Evolutionary conservation across 495 filamentous ascomycete species (phyloP).

Genomic region (Penicillium dipodomyicola): DNA sequence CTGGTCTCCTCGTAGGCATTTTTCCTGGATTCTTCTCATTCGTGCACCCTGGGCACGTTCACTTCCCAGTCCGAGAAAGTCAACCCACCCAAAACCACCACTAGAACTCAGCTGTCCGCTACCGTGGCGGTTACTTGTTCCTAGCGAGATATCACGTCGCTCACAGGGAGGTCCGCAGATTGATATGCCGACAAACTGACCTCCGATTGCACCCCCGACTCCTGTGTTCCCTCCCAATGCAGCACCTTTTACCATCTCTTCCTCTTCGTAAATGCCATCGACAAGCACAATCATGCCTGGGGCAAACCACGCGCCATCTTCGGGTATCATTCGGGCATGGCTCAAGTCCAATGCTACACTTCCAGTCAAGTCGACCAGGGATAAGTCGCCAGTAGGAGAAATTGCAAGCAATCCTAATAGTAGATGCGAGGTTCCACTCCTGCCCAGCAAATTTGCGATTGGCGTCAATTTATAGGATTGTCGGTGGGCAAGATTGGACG

Average conservation of each 20-base stretch:
- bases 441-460: conserved; percentile 88
- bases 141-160: conserved; percentile 72
- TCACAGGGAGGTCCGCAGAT: conserved; percentile 90
- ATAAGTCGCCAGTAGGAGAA: conserved; percentile 77
- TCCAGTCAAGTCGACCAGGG: conserved; percentile 81
- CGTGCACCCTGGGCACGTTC: conserved; percentile 77
- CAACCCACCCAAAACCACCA: conserved; percentile 92
- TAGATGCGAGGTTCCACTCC: conserved; percentile 80
- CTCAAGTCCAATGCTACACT: conserved; percentile 80
- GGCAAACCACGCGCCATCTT: conserved; percentile 84
- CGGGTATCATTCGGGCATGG: conserved; percentile 76
- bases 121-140: conserved; percentile 56
- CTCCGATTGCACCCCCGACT: conserved; percentile 83
- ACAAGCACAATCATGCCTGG: conserved; percentile 94
- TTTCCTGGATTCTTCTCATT: conserved; percentile 74
- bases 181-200: conserved; percentile 83
- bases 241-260: conserved; percentile 63
- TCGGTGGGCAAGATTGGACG: conserved; percentile 50
- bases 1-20: conserved; percentile 29
- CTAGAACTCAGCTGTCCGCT: conserved; percentile 56
- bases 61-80: conserved; percentile 89
- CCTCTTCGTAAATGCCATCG: conserved; percentile 93
- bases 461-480: conserved; percentile 86
- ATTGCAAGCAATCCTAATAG: conserved; percentile 79
- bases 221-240: conserved; percentile 72